Percentiles rank a stretch among this genome's conserved stretches.
These are phyloP conservation scores for Globisporangium emineosum DNA, from an alignment of 352 stramenopile species.

Conservation along the genomic window DNA sequence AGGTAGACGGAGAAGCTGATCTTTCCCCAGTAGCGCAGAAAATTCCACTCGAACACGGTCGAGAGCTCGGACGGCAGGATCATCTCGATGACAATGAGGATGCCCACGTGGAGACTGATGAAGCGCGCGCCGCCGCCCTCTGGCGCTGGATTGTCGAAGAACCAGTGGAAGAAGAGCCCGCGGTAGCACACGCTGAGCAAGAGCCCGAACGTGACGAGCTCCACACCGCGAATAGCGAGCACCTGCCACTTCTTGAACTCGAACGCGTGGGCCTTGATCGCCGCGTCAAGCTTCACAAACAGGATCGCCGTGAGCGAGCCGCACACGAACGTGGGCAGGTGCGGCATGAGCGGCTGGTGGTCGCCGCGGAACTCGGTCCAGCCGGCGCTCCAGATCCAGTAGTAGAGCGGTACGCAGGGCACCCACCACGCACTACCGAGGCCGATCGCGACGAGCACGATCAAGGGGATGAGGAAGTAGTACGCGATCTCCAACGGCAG, in stretches of 20 bases:
- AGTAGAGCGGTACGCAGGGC: conserved; percentile 24
- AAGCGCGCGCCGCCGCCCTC: conserved; percentile 18
- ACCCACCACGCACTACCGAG: conserved; percentile 21
- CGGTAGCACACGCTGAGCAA: conserved; percentile 22
- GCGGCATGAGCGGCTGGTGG: conserved; percentile 25
- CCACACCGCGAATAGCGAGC: conserved; percentile 14
- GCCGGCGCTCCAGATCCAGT: conserved; percentile 22
- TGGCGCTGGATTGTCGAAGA: conserved; percentile 28
- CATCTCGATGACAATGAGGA: conserved; percentile 12
- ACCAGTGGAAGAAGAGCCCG: conserved; percentile 27
- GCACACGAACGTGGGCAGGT: conserved; percentile 34
- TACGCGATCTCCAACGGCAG: conserved; percentile 46
- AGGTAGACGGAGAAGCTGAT: conserved; percentile 40
- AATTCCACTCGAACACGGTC: conserved; percentile 7
- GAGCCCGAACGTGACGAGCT: conserved; percentile 17
- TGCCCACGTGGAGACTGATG: conserved; percentile 24
- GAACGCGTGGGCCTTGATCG: conserved; percentile 14
- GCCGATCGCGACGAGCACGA: conserved; percentile 17
- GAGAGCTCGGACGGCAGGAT: conserved; percentile 10
- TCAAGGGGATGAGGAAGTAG: conserved; percentile 36
- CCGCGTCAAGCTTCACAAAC: conserved; percentile 20
- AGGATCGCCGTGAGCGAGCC: conserved; percentile 32
- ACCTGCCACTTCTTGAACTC: conserved; percentile 16
- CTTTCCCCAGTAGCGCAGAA: conserved; percentile 26
- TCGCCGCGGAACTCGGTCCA: conserved; percentile 15